Percentiles rank a stretch among this genome's conserved stretches.
These are phyloP conservation scores for Fusarium odoratissimum DNA, from an alignment of 2,329 filamentous ascomycete species.

Conservation along the genomic window DNA sequence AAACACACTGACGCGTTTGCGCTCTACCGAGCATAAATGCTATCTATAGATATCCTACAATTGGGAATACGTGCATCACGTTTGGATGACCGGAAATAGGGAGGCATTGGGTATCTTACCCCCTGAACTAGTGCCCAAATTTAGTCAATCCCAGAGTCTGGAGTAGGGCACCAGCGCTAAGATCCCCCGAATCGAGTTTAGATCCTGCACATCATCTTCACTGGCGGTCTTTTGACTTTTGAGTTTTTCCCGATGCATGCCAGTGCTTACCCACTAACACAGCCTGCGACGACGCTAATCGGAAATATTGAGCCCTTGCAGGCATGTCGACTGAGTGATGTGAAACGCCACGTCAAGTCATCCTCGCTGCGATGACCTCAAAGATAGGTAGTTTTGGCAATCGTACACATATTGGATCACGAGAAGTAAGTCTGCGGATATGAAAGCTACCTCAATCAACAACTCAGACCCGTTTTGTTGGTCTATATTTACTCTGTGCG, in stretches of 20 bases:
- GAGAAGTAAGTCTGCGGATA: not conserved
- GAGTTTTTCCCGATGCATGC: not conserved
- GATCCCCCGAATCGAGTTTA: fast-evolving
- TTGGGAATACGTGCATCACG: not conserved
- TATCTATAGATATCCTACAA: fast-evolving
- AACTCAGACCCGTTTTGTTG: too few relatives aligned
- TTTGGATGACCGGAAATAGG: not conserved
- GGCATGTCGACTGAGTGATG: not conserved
- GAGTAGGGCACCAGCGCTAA: not conserved
- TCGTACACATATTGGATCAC: not conserved
- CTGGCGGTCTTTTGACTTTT: not conserved
- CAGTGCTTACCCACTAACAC: not conserved
- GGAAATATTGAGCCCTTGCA: not conserved
- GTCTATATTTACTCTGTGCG: not conserved
- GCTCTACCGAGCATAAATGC: not conserved
- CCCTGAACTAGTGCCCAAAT: not conserved
- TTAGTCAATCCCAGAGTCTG: fast-evolving
- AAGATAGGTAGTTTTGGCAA: fast-evolving
- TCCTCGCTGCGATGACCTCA: not conserved
- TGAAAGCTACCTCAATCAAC: too few relatives aligned
- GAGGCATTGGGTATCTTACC: not conserved
- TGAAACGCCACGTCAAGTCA: not conserved
- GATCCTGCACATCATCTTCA: too few relatives aligned
- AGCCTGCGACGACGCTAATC: too few relatives aligned
- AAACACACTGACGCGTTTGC: not conserved